Evolutionary conservation across 2,329 filamentous ascomycete genomes (phyloP).

Genomic region (Hirsutella rhossiliensis): DNA sequence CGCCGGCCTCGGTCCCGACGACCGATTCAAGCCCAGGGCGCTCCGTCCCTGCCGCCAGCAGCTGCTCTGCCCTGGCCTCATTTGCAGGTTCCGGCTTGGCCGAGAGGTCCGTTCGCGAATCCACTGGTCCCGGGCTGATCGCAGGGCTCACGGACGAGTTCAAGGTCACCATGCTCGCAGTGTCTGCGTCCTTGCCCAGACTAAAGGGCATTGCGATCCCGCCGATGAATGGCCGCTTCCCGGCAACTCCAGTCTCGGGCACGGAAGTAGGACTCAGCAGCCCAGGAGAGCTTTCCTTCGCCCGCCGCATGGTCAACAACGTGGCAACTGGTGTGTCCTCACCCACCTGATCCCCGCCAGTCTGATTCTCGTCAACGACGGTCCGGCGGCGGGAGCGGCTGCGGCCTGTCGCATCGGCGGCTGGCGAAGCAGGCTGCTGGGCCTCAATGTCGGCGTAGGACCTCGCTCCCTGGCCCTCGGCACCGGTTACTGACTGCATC

Average conservation of each 20-base stretch:
- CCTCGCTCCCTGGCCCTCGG: conserved; percentile 31
- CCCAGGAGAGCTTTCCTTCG: conserved; percentile 24
- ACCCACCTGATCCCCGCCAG: conserved; percentile 17
- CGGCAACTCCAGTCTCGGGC: conserved; percentile 37
- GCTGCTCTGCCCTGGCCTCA: conserved; percentile 4
- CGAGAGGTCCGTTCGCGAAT: conserved; percentile 1
- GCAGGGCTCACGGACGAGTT: conserved; percentile 25
- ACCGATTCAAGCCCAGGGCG: conserved; percentile 35
- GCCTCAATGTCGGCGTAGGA: conserved; percentile 26
- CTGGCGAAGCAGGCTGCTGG: conserved; percentile 18
- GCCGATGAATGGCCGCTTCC: conserved; percentile 53
- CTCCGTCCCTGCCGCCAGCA: conserved; percentile 3
- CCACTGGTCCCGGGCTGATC: conserved; percentile 15
- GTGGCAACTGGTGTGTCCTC: conserved; percentile 30
- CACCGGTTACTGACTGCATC: conserved; percentile 18
- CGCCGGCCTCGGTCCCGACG: conserved; percentile 35
- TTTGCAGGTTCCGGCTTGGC: conserved; percentile 1
- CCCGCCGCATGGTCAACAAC: conserved; percentile 29
- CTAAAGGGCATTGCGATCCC: conserved; percentile 66
- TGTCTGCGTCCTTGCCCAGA: conserved; percentile 49
- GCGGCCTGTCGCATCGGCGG: conserved; percentile 13
- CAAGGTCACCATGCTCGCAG: conserved; percentile 60
- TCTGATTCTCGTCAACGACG: conserved; percentile 41
- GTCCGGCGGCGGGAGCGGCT: conserved; percentile 30
- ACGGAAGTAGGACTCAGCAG: conserved; percentile 30